phyloP scores from a whole-genome alignment of 352 stramenopile species.

The Phytophthora brassicae region DNA sequence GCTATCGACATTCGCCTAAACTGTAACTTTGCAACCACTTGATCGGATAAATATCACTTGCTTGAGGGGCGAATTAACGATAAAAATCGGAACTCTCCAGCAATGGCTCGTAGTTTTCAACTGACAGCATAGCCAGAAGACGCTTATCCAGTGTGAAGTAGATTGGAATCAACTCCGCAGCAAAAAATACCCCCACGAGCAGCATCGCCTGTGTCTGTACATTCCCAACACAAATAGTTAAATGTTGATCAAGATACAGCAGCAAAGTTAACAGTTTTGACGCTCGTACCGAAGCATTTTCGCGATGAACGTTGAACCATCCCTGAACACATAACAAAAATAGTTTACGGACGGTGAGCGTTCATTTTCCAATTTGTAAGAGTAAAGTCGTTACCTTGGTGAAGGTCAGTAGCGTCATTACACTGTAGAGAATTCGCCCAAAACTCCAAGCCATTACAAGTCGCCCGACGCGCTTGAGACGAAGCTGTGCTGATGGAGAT shows the following conservation, averaged over 20 bases:
- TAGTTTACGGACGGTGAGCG: background rate
- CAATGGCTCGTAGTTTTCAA: slow-evolving; percentile 79
- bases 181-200: slow-evolving; percentile 78
- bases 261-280: background rate
- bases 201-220: slow-evolving; percentile 79
- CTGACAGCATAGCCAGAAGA: slow-evolving; percentile 75
- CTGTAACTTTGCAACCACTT: background rate
- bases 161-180: slow-evolving; percentile 75
- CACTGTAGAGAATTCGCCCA: slow-evolving; percentile 85
- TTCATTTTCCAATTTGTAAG: background rate
- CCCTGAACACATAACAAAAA: slow-evolving; percentile 37
- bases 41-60: slow-evolving; percentile 22
- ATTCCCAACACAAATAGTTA: background rate
- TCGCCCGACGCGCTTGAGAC: slow-evolving; percentile 58
- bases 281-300: slow-evolving; percentile 58
- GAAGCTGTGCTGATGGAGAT: slow-evolving; percentile 52
- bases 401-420: slow-evolving; percentile 88
- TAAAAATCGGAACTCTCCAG: slow-evolving; percentile 66
- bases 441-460: slow-evolving; percentile 84
- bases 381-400: slow-evolving; percentile 83
- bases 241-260: background rate
- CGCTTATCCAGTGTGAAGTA: slow-evolving; percentile 78
- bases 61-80: slow-evolving; percentile 23
- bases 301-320: slow-evolving; percentile 81
- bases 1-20: slow-evolving; percentile 1